These are phyloP conservation scores for Sequoia sempervirens DNA, from an alignment of 75 land plant genomes.

Conservation along the genomic window DNA sequence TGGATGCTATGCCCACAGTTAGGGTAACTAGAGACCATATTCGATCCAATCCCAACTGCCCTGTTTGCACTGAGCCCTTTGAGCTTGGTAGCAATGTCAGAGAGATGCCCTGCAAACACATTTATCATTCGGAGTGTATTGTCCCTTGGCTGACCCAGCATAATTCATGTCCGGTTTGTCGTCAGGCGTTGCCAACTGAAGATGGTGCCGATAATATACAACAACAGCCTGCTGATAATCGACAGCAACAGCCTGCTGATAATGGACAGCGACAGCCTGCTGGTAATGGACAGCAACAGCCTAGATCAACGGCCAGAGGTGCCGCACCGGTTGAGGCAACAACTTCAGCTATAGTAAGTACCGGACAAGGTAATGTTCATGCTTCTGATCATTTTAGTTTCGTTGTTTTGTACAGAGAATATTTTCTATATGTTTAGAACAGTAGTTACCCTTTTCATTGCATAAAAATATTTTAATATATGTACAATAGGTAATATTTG, in stretches of 20 bases:
- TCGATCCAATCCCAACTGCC: slow-evolving; percentile 37
- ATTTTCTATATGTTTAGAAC: background rate
- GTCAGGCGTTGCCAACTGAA: slow-evolving; percentile 34
- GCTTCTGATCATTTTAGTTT: background rate
- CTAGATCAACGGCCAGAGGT: background rate
- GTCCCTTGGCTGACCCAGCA: slow-evolving; percentile 54
- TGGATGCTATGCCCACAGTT: slow-evolving; percentile 79
- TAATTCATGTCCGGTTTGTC: slow-evolving; percentile 62
- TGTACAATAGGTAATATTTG: background rate
- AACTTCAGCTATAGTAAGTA: background rate
- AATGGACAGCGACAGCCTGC: background rate
- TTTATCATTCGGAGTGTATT: slow-evolving; percentile 49
- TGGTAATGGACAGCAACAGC: background rate
- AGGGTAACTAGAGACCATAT: slow-evolving; percentile 39
- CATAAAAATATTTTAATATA: too few species aligned
- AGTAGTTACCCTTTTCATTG: background rate
- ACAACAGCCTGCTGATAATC: background rate
- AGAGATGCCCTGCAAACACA: slow-evolving; percentile 66
- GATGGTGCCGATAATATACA: background rate
- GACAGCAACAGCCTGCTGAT: background rate
- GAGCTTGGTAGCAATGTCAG: slow-evolving; percentile 47
- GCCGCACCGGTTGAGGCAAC: background rate
- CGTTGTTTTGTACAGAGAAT: background rate
- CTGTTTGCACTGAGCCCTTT: slow-evolving; percentile 60
- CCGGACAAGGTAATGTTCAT: background rate